Base-by-base conservation (phyloP, 75 land plant species). In the Gnetum montanum region DNA sequence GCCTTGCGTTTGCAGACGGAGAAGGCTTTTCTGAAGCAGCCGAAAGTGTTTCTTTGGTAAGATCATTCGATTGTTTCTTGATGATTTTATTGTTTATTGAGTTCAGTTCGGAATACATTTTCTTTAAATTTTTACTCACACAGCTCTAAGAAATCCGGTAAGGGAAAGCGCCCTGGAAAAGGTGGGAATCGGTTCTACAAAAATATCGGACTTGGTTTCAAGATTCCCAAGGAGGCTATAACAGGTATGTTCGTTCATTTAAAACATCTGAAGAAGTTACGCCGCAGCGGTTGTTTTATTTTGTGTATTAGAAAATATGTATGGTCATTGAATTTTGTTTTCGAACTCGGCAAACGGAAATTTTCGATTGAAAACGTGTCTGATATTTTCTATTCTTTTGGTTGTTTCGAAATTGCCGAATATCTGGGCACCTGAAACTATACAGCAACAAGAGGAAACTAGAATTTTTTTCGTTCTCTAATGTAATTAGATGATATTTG, bases 121-220 rank as follows among this genome's bases (percentile, higher is more conserved):
- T 50, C n/a, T 27, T 8, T 38, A 20, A 23, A 2, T 3, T 61
- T 20, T 25, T 52, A 15, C 22, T 15, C 1, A 28, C 70, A 43
- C 70, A 80, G 84, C 43, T 59, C 75, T 31, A 80, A 80, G 73
- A 62, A 49, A 22, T 50, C 77, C 29, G 81, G 68, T 0, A 80
- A 68, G 58, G 75, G 81, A 8, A 80, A 80, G 65, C 56, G 70
- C 24, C 76, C 84, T 1, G 84, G 84, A 40, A 80, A 81, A 48
- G 77, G 77, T 3, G 84, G 84, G 0, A 78, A 69, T 18, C 66
- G 84, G 26, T 81, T 69, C 60, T 81, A 57, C 55, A 81, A 81
- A 67, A 81, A 69, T 60, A 48, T 81, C 13, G 84, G 84, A 3
- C 77, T 81, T 12, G 82, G 82, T 3, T 72, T 80, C 59, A 80